Evolutionary conservation across 2,329 filamentous ascomycete species (phyloP), one percentile per base, ranked within the genome.

Genomic region (Alternaria metachromatica): DNA sequence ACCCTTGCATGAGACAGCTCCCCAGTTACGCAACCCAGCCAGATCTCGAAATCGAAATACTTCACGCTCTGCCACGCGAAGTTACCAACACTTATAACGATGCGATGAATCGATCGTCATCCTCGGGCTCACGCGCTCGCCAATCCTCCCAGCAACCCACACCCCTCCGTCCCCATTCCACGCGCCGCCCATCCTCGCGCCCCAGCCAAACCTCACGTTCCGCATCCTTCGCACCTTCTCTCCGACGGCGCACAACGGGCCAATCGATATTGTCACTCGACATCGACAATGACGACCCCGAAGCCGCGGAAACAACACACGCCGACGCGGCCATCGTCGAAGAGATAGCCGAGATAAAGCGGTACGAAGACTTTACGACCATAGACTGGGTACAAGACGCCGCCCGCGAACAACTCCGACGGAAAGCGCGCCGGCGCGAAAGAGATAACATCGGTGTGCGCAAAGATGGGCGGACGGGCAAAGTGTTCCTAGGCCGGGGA

Each of bases 321-420:
- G 88, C 86, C 59, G 88, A 92, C 74, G 87, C 90, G 65, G 88
- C 90, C 66, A 93, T 97, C 70, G 92, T 94, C 65, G 94, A 98
- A 77, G 96, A 99, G 83, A 97, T 99, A 77, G 94, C 92, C 25
- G 92, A 97, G 84, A 98, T 99, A 79, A 97, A 97, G 83, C 88
- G 95, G 83, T 99, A 99, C 82, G 96, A 97, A 83, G 96, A 99
- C 82, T 99, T 99, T 79, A 97, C 94, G 6, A 99, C 96, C 1
- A 96, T 96, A 87, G 96, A 99, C 81, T 99, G 96, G 96, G 95
- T 99, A 0, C 95, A 99, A 80, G 96, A 99, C 87, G 94, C 95
- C 11, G 91, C 94, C 33, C 91, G 94, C 68, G 96, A 97, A 80
- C 93, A 97, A 78, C 84, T 92, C 50, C 89, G 94, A 59, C 89